Base-by-base conservation (phyloP, 805 yeast genomes). In the Debaryomyces prosopidis region DNA sequence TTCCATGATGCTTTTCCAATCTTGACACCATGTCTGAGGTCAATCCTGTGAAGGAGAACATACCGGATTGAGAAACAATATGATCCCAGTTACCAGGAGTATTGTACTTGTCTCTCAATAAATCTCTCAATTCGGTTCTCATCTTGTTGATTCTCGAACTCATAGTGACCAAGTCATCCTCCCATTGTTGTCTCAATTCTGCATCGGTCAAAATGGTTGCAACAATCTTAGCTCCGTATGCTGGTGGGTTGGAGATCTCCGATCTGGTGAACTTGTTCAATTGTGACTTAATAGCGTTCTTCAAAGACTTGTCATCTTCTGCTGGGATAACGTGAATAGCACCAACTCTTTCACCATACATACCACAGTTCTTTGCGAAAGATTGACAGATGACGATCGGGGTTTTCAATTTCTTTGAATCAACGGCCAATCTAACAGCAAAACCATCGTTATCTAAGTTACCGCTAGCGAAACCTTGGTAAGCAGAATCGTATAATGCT, bases 301-400 rank as follows among this genome's bases (percentile, higher is more conserved):
- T 75, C 46, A 81, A 74, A 3, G 62, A 60, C 1, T 66, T 57
- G 47, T 69, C 63, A 2, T 42, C 37, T 35, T 68, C 67, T 30
- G 82, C 79, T 19, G 84, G 63, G 9, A 89, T 80, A 18, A 91
- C 64, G 62, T 91, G 97, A 66, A 92, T 79, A 19, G 94, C 95
- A 51, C 99, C 99, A 28, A 86, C 89, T 75, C 99, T 86, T 76
- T 92, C 98, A 66, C 98, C 98, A 63, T 92, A 92, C 82, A 92
- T 85, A 53, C 98, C 98, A 60, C 87, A 87, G 71, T 94, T 92
- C 69, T 92, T 92, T 45, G 98, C 96, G 68, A 92, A 92, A 8
- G 97, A 90, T 76, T 92, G 99, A 69, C 96, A 90, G 46, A 92
- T 79, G 27, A 89, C 59, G 44, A 63, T 62, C 38, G 69, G 69